A percentile compares a stretch with the other conserved stretches of the same genome.
These are phyloP conservation scores for Penicillium sp. DNA, from an alignment of 2,329 filamentous ascomycete genomes.

Conservation along the genomic window DNA sequence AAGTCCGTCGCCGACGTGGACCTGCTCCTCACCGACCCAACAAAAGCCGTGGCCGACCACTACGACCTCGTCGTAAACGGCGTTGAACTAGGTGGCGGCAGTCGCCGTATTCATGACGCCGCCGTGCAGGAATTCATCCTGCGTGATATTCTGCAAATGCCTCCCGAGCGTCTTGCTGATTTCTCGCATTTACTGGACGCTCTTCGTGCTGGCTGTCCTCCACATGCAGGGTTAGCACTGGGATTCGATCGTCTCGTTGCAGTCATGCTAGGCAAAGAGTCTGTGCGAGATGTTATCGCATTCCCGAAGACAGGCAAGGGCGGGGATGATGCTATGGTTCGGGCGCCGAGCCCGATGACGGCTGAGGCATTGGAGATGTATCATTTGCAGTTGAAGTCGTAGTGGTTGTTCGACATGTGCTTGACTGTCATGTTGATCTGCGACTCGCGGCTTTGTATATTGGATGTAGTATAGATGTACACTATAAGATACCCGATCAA, in stretches of 20 bases:
- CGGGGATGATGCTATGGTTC: constrained; percentile 77
- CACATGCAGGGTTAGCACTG: constrained; percentile 87
- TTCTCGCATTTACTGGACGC: constrained; percentile 83
- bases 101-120: constrained; percentile 81
- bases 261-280: constrained; percentile 67
- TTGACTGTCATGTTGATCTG: no score
- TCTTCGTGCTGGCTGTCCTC: constrained; percentile 78
- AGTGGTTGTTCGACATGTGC: background rate
- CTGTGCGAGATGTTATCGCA: constrained; percentile 87
- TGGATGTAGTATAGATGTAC: constrained; percentile 11
- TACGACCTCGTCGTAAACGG: constrained; percentile 97
- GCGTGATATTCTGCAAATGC: constrained; percentile 75
- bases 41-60: constrained; percentile 71
- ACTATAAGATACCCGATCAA: constrained; percentile 12
- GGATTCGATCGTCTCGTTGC: constrained; percentile 85
- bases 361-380: constrained; percentile 55
- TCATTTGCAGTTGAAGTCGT: constrained; percentile 45
- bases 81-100: constrained; percentile 87
- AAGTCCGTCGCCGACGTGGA: constrained; percentile 66
- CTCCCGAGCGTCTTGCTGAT: constrained; percentile 62
- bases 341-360: constrained; percentile 65
- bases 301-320: constrained; percentile 93
- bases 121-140: constrained; percentile 79
- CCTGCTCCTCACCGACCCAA: constrained; percentile 64
- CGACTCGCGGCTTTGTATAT: constrained; percentile 6